These are phyloP conservation scores for Pythium aquatile DNA, from an alignment of 352 stramenopile genomes.

Conservation along the genomic window DNA sequence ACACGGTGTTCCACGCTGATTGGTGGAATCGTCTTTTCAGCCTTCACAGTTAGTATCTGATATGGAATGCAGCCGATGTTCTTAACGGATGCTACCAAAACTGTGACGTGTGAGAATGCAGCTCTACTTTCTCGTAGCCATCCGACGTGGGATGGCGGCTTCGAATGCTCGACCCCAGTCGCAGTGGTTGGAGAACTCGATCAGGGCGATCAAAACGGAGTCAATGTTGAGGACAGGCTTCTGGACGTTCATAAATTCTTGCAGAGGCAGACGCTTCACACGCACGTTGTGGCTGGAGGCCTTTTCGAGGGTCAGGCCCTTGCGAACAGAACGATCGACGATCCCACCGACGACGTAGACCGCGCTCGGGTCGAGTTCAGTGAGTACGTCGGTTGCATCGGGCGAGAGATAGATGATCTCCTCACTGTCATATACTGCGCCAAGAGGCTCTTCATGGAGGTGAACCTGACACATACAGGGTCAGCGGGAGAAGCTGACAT, in stretches of 20 bases:
- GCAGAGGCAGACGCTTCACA: constrained; percentile 58
- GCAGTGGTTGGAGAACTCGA: constrained; percentile 66
- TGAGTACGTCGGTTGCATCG: constrained; percentile 70
- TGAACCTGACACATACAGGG: constrained; percentile 11
- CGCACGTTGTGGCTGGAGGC: constrained; percentile 31
- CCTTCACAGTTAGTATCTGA: not conserved
- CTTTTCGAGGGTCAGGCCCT: constrained; percentile 38
- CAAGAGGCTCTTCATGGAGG: constrained; percentile 43
- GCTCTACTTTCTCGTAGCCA: constrained; percentile 30
- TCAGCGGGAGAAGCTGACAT: no score
- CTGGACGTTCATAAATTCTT: constrained; percentile 54
- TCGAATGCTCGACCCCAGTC: constrained; percentile 68
- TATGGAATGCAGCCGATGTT: not conserved
- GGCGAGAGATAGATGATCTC: constrained; percentile 82
- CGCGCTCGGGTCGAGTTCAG: constrained; percentile 37
- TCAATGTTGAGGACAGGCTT: constrained; percentile 83
- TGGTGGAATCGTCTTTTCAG: constrained; percentile 7
- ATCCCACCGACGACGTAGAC: constrained; percentile 86
- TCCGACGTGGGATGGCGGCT: constrained; percentile 49
- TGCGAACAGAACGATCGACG: constrained; percentile 81
- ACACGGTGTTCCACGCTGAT: constrained; percentile 13
- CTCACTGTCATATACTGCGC: constrained; percentile 45
- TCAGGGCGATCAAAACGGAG: constrained; percentile 66
- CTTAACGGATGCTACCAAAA: not conserved
- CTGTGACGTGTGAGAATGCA: not conserved